phyloP scores from a whole-genome alignment of 768 basidiomycete species.

The Steccherinum ochraceum region DNA sequence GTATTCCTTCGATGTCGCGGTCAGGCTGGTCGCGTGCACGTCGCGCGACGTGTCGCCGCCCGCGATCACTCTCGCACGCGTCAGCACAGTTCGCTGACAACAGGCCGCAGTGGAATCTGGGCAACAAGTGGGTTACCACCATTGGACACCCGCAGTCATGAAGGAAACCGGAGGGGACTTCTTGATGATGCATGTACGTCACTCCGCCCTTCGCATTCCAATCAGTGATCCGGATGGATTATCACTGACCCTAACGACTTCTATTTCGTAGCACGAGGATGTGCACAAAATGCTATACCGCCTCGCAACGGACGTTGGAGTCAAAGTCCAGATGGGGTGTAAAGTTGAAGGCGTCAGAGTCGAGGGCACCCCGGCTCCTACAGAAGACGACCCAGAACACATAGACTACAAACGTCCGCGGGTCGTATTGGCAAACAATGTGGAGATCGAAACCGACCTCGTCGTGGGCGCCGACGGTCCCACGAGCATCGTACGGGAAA shows the following conservation, averaged over 20 bases:
- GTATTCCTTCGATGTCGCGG: too few species aligned
- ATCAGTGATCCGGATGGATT: background rate
- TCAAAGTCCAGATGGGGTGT: conserved; percentile 28
- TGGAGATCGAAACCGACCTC: conserved; percentile 41
- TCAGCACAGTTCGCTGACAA: conserved; percentile 5
- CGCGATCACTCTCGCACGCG: conserved; percentile 7
- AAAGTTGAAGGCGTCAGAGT: conserved; percentile 1
- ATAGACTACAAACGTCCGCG: too few species aligned
- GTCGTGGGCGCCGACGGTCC: conserved; percentile 59
- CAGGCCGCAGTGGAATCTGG: conserved; percentile 35
- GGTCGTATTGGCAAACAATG: conserved; percentile 32
- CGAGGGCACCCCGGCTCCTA: conserved; percentile 10
- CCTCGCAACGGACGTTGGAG: conserved; percentile 42
- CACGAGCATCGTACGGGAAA: conserved; percentile 33
- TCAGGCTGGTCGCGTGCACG: too few species aligned
- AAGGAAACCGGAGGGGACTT: conserved; percentile 43
- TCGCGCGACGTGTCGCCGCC: too few species aligned
- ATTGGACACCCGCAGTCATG: conserved; percentile 43
- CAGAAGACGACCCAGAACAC: background rate
- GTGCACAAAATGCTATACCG: conserved; percentile 41
- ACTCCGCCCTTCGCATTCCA: background rate
- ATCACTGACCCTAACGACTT: background rate
- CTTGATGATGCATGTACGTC: conserved; percentile 40
- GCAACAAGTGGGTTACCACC: conserved; percentile 37
- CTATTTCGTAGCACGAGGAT: conserved; percentile 40